Evolutionary conservation across 257 asterid species (phyloP).

Genomic region (Solanum tacnaense): DNA sequence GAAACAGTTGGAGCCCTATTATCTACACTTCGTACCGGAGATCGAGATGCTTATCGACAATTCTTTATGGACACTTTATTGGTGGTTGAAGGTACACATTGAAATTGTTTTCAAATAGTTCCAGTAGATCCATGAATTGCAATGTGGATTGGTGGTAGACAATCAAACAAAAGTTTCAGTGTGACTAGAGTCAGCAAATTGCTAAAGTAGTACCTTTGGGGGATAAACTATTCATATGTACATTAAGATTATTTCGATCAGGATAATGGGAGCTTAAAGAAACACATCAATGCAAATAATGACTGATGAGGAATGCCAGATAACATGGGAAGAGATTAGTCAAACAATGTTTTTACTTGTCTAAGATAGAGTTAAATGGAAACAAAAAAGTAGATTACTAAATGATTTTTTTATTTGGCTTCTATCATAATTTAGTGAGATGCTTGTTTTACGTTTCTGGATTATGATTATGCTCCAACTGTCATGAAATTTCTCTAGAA

Average conservation of each 20-base stretch:
- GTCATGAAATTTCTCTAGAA: not conserved
- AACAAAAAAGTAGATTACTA: not conserved
- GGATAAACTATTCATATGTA: not conserved
- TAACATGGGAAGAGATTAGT: not conserved
- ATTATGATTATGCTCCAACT: not conserved
- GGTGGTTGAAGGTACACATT: slow-evolving; percentile 52
- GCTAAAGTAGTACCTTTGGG: not conserved
- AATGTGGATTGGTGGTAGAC: not conserved
- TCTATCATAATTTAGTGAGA: not conserved
- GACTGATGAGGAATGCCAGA: not conserved
- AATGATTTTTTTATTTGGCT: not conserved
- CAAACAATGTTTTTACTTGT: not conserved
- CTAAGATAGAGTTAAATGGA: not conserved
- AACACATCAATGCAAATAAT: not conserved
- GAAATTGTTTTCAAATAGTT: not conserved
- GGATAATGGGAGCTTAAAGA: not conserved
- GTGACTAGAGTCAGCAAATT: not conserved
- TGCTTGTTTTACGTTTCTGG: not conserved
- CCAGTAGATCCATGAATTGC: not conserved
- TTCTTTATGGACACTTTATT: slow-evolving; percentile 66
- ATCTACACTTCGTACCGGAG: slow-evolving; percentile 73
- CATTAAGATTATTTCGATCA: not conserved
- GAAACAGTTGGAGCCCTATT: slow-evolving; percentile 70
- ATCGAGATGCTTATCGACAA: slow-evolving; percentile 71
- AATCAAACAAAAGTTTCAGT: not conserved